Base-by-base conservation (phyloP, 805 yeast genomes). In the Metschnikowia aberdeeniae region DNA sequence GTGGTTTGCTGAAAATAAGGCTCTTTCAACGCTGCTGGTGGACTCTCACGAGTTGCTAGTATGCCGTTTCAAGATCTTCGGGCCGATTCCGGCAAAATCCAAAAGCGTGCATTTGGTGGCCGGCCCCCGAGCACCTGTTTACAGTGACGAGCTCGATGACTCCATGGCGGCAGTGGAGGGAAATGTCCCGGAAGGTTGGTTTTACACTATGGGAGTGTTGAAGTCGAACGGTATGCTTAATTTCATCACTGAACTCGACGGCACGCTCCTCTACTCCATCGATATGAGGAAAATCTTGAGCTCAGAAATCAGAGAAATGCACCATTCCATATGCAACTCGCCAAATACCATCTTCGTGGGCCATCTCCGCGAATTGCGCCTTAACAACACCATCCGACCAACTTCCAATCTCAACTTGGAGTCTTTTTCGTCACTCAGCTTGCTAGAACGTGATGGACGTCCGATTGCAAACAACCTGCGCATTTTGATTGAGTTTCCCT, bases 191-290 rank as follows among this genome's bases (percentile, higher is more conserved):
- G 86, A 80, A 56, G 81, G 81, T 4, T 86, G 92, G 92, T 84
- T 84, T 57, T 74, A 72, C 42, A 79, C 86, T 1, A 82, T 81
- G 83, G 89, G 86, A 0, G 83, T 80, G 13, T 58, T 86, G 34
- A 79, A 78, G 57, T 76, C 84, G 1, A 73, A 81, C 55, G 93
- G 93, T 3, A 57, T 67, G 4, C 63, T 86, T 28, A 80, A 84
- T 51, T 61, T 86, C 39, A 64, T 83, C 13, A 66, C 78, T 30
- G 88, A 83, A 58, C 70, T 71, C 42, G 89, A 84, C 63, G 88
- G 89, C 1, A 67, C 81, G 1, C 55, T 77, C 11, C 57, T 84
- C 3, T 82, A 80, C 59, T 71, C 86, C 1, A 62, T 86, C 5
- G 80, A 84, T 57, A 63, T 84, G 12, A 71, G 76, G 12, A 51